Conservation (phyloP, 2,329 filamentous ascomycete genomes). For the Monosporascus sp. region DNA sequence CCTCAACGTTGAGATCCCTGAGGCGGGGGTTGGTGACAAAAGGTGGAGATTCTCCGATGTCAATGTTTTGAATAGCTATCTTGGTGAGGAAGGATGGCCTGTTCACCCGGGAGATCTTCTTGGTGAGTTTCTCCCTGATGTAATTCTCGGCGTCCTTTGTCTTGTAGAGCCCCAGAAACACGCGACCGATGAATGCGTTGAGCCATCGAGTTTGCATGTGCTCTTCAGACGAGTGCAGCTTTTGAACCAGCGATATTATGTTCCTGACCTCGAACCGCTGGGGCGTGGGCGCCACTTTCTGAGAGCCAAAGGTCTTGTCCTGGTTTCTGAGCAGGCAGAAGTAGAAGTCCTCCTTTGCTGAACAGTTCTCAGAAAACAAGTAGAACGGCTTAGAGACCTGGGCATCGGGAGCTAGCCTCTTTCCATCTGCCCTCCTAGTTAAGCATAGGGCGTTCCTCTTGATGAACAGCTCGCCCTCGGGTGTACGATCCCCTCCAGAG, state of each 20-base stretch:
- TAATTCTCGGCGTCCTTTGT: conserved; percentile 76
- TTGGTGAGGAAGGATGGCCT: conserved; percentile 85
- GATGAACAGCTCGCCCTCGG: conserved; percentile 91
- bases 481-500: conserved; percentile 70
- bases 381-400: conserved; percentile 76
- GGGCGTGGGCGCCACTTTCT: conserved; percentile 58
- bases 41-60: conserved; percentile 81
- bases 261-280: conserved; percentile 77
- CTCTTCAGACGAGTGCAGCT: conserved; percentile 85
- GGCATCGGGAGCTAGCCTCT: conserved; percentile 50
- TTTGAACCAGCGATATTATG: conserved; percentile 85
- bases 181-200: conserved; percentile 81
- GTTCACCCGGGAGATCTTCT: conserved; percentile 92
- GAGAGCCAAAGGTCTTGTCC: conserved; percentile 57
- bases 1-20: conserved; percentile 85
- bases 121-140: conserved; percentile 80
- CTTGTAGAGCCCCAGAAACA: conserved; percentile 85
- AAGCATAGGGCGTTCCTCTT: conserved; percentile 88
- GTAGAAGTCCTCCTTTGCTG: conserved; percentile 98
- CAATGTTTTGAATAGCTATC: conserved; percentile 75
- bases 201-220: conserved; percentile 88
- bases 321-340: conserved; percentile 85
- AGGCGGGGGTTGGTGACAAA: conserved; percentile 84
- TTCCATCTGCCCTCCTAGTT: conserved; percentile 54
- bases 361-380: conserved; percentile 90